phyloP scores from a whole-genome alignment of 164 flowering plant genomes.

The Piper betle region DNA sequence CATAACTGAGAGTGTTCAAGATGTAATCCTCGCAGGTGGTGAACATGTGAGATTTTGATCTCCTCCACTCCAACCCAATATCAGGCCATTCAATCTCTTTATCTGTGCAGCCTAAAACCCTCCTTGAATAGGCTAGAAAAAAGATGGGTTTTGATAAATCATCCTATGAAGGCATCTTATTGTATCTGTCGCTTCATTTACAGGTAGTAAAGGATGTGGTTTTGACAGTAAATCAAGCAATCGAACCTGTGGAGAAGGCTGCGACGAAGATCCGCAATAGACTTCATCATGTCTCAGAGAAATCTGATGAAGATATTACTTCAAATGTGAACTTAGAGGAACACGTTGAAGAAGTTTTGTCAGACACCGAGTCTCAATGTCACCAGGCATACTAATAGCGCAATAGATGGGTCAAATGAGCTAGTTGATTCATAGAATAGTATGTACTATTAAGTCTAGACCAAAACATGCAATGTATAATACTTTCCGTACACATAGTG shows the following conservation, averaged over 20 bases:
- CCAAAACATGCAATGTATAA: too few species aligned
- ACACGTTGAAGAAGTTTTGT: slow-evolving; percentile 17
- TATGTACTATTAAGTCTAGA: neutral
- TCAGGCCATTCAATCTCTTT: too few species aligned
- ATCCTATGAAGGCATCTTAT: too few species aligned
- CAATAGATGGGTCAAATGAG: neutral
- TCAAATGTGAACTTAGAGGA: slow-evolving; percentile 27
- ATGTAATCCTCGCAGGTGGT: slow-evolving; percentile 53
- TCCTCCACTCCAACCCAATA: neutral
- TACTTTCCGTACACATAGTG: too few species aligned
- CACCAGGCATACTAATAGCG: slow-evolving; percentile 8
- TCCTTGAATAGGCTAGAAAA: neutral
- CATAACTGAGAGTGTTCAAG: slow-evolving; percentile 72
- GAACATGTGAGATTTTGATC: slow-evolving; percentile 23
- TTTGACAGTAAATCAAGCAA: slow-evolving; percentile 80
- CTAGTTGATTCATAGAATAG: neutral
- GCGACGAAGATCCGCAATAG: slow-evolving; percentile 73
- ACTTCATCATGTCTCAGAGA: slow-evolving; percentile 31
- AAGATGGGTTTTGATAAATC: neutral
- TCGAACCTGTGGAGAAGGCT: slow-evolving; percentile 79
- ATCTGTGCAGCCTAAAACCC: too few species aligned
- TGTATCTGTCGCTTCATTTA: neutral
- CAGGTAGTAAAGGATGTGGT: slow-evolving; percentile 90
- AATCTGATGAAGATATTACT: slow-evolving; percentile 24
- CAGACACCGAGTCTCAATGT: slow-evolving; percentile 7